Percentiles rank a stretch among this genome's conserved stretches.
Conservation (phyloP, 257 asterid genomes). For the Capsicum chinense region DNA sequence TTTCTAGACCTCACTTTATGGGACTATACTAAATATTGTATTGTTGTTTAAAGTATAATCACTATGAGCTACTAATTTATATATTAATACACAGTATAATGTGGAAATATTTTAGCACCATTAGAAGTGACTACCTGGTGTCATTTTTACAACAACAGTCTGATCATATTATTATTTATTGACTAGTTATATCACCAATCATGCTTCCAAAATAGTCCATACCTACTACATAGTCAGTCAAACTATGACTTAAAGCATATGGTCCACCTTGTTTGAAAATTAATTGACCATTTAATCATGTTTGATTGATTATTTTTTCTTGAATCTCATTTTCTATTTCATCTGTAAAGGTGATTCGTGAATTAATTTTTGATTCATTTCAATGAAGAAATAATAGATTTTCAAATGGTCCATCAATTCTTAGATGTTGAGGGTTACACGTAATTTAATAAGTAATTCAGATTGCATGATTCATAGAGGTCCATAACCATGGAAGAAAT, state of each 20-base stretch:
- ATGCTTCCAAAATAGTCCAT: not conserved
- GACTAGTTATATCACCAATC: not conserved
- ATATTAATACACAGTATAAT: not conserved
- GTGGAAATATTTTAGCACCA: not conserved
- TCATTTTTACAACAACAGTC: not conserved
- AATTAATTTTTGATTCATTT: not conserved
- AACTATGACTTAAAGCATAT: not conserved
- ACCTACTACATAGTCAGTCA: not conserved
- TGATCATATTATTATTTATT: not conserved
- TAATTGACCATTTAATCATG: not conserved
- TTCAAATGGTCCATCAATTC: not conserved
- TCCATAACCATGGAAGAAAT: conserved; percentile 9
- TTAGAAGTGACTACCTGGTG: not conserved
- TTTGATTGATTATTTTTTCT: not conserved
- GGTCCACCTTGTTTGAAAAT: conserved; percentile 1
- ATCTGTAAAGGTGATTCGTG: too few relatives aligned
- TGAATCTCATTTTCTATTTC: not conserved
- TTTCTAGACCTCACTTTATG: not conserved
- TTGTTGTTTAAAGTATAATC: not conserved
- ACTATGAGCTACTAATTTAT: not conserved
- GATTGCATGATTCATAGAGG: not conserved
- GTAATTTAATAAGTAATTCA: not conserved
- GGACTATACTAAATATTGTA: not conserved
- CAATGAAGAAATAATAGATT: not conserved
- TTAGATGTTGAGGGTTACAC: not conserved